Conservation (phyloP, 306 rosid genomes). For the Castanea sativa region DNA sequence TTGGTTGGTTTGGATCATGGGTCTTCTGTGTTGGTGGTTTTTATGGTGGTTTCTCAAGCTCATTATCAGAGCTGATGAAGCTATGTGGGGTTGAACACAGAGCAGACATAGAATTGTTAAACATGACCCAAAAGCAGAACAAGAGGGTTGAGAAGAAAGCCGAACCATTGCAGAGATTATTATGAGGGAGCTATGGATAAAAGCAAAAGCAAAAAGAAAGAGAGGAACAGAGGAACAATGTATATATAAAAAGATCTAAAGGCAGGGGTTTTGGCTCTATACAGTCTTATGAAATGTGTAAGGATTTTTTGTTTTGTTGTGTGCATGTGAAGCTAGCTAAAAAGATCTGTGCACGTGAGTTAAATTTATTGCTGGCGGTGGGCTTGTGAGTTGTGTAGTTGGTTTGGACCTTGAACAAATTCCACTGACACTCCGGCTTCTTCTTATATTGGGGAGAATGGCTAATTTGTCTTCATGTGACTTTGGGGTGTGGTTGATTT, state of each 20-base stretch:
- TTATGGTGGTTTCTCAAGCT: slow-evolving; percentile 60
- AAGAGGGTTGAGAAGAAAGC: slow-evolving; percentile 17
- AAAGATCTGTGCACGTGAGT: slow-evolving; percentile 28
- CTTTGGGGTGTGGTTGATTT: too few relatives aligned
- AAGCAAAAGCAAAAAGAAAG: slow-evolving; percentile 25
- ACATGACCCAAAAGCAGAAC: slow-evolving; percentile 6
- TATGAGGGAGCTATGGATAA: not conserved
- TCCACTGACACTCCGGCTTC: not conserved
- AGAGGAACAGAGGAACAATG: slow-evolving; percentile 19
- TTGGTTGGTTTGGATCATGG: slow-evolving; percentile 74
- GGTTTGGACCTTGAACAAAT: not conserved
- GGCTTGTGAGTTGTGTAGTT: not conserved
- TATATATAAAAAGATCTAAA: not conserved
- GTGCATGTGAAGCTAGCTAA: slow-evolving; percentile 25
- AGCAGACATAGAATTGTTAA: slow-evolving; percentile 28
- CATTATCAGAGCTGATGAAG: slow-evolving; percentile 52
- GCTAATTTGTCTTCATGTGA: not conserved
- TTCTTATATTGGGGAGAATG: not conserved
- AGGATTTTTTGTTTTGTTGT: slow-evolving; percentile 12
- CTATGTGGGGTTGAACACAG: slow-evolving; percentile 35
- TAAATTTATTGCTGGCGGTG: slow-evolving; percentile 6
- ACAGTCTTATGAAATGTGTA: not conserved
- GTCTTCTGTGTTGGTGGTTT: slow-evolving; percentile 39
- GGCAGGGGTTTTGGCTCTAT: slow-evolving; percentile 9
- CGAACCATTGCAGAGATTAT: slow-evolving; percentile 38